These are phyloP conservation scores for Ascochyta rabiei DNA, from an alignment of 2,329 filamentous ascomycete genomes.

Conservation along the genomic window DNA sequence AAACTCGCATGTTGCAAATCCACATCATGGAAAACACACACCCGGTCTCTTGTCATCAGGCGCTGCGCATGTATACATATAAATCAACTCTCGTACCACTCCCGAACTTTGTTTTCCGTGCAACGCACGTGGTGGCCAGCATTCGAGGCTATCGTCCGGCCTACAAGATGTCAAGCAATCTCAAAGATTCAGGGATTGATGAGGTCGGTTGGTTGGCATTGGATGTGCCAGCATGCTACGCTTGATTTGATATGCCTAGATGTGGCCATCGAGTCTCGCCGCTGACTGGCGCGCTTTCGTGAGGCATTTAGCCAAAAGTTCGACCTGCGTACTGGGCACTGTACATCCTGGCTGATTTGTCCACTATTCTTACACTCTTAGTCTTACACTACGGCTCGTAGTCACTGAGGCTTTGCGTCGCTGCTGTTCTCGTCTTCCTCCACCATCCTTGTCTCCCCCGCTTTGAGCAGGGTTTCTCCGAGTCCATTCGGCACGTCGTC, in stretches of 20 bases:
- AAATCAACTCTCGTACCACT: background rate
- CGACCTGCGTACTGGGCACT: background rate
- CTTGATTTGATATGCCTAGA: slow-evolving; percentile 7
- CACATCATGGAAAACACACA: background rate
- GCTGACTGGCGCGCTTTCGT: background rate
- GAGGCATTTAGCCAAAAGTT: background rate
- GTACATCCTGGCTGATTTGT: slow-evolving; percentile 14
- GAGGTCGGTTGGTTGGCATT: background rate
- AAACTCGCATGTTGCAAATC: background rate
- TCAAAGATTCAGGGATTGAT: background rate
- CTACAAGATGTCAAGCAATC: background rate
- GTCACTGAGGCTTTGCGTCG: slow-evolving; percentile 23
- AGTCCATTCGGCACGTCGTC: slow-evolving; percentile 34
- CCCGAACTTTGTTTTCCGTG: background rate
- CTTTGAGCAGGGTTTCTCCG: slow-evolving; percentile 44
- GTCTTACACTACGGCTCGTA: slow-evolving; percentile 28
- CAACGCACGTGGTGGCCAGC: background rate
- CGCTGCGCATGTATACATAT: background rate
- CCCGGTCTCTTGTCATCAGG: background rate
- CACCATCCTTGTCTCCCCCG: slow-evolving; percentile 51
- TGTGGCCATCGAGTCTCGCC: background rate
- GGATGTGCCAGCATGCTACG: background rate
- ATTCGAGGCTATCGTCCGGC: background rate
- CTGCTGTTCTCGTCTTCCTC: slow-evolving; percentile 19
- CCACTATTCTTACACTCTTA: slow-evolving; percentile 27